Evolutionary conservation across 495 filamentous ascomycete genomes (phyloP), one percentile per base, ranked within the genome.

Genomic region (Neurospora pannonica): DNA sequence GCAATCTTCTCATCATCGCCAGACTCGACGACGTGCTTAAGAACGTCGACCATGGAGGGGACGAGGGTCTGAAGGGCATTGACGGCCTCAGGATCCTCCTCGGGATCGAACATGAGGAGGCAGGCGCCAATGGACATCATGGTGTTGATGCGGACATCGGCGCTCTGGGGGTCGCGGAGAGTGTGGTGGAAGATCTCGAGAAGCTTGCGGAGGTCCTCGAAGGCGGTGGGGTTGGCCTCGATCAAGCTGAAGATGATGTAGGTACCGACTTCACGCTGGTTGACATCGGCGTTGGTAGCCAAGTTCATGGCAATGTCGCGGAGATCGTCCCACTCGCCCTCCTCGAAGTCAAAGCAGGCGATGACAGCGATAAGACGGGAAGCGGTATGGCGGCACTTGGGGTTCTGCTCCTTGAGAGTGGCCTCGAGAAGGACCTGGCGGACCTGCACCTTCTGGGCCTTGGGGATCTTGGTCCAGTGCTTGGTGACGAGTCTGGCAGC

Each of bases 181-280:
- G 94, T 97, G 82, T 89, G 92, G 81, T 83, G 85, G 85, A 98
- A 98, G 11, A 98, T 88, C 73, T 87, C 86, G 78, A 98, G 93
- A 39, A 98, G 88, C 75, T 93, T 90, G 62, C 85, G 80, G 77
- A 94, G 88, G 79, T 94, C 90, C 76, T 94, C 93, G 77, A 97
- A 93, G 48, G 87, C 85, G 77, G 94, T 90, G 17, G 93, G 93
- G 43, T 97, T 88, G 62, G 90, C 89, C 82, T 99, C 96, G 5
- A 99, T 86, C 24, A 97, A 88, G 70, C 94, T 96, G 85, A 89
- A 97, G 71, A 98, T 90, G 75, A 99, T 93, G 83, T 96, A 99
- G 74, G 94, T 89, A 60, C 91, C 94, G 42, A 98, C 93, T 78
- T 97, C 94, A 70, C 97, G 90, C 83, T 97, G 92, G 38, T 87